Evolutionary conservation across 73 alveolate species (phyloP).

Genomic region (Symbiodinium natans): DNA sequence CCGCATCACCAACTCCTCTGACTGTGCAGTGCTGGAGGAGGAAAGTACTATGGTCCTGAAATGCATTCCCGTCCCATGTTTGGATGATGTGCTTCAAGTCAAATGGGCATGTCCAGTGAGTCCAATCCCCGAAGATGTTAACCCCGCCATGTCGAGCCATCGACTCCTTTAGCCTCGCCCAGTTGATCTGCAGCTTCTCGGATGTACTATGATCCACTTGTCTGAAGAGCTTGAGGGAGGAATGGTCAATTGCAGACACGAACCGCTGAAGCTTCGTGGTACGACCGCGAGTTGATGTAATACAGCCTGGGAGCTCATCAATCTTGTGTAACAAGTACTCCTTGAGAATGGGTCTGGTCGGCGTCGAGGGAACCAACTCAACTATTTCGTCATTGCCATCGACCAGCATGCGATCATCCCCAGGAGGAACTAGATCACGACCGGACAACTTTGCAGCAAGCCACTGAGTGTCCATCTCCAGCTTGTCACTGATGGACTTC

Average conservation of each 20-base stretch:
- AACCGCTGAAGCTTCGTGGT: not conserved
- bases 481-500: not conserved
- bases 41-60: not conserved
- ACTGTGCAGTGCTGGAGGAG: too few species aligned
- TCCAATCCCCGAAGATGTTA: not conserved
- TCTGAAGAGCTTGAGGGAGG: not conserved
- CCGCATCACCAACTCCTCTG: not conserved
- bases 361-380: not conserved
- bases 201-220: not conserved
- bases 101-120: not conserved
- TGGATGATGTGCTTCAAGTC: not conserved
- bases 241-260: not conserved
- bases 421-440: not conserved
- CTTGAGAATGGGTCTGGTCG: conserved; percentile 9
- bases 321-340: not conserved
- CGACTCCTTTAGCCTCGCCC: not conserved
- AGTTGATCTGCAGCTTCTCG: conserved; percentile 10
- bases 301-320: not conserved
- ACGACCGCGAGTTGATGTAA: not conserved
- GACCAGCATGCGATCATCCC: not conserved
- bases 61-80: not conserved
- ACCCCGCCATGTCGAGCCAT: not conserved
- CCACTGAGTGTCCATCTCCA: not conserved
- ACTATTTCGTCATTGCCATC: not conserved
- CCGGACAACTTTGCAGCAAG: not conserved